Evolutionary conservation across 2,329 filamentous ascomycete species (phyloP).

Genomic region (Dactylellina sp.): DNA sequence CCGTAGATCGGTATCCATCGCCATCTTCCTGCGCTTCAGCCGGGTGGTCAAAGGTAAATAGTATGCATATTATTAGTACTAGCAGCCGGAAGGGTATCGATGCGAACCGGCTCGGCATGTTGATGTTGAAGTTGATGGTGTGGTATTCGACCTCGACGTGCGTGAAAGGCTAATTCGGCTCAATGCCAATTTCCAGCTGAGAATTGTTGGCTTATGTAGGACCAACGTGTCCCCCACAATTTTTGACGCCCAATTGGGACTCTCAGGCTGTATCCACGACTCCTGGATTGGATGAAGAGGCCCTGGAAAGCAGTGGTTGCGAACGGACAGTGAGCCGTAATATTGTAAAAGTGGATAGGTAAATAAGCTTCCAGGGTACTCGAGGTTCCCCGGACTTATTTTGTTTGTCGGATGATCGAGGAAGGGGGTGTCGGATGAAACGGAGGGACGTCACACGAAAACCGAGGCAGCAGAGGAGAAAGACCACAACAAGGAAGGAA

Average conservation of each 20-base stretch:
- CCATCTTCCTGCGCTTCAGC: slow-evolving; percentile 45
- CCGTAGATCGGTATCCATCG: slow-evolving; percentile 44
- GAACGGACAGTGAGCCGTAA: background rate
- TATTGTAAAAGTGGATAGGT: slow-evolving; percentile 11
- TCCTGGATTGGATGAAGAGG: background rate
- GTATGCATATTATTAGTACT: slow-evolving; percentile 33
- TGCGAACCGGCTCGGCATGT: slow-evolving; percentile 38
- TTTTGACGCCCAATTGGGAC: slow-evolving; percentile 9
- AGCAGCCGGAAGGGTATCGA: slow-evolving; percentile 32
- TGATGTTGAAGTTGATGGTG: slow-evolving; percentile 12
- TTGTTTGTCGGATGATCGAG: slow-evolving; percentile 1
- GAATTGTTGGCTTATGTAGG: slow-evolving; percentile 10
- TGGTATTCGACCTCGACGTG: background rate
- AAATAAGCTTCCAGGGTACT: background rate
- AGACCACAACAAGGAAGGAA: background rate
- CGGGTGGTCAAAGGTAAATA: slow-evolving; percentile 24
- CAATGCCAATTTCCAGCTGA: slow-evolving; percentile 15
- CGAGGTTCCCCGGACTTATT: slow-evolving; percentile 1
- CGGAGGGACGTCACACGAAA: slow-evolving; percentile 22
- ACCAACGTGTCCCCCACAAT: slow-evolving; percentile 15
- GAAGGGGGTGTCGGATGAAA: background rate
- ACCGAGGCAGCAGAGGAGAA: background rate
- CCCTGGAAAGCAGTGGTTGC: background rate
- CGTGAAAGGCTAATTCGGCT: background rate
- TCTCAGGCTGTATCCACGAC: background rate